phyloP scores from a whole-genome alignment of 2,329 filamentous ascomycete species.

The Neonectria neomacrospora region DNA sequence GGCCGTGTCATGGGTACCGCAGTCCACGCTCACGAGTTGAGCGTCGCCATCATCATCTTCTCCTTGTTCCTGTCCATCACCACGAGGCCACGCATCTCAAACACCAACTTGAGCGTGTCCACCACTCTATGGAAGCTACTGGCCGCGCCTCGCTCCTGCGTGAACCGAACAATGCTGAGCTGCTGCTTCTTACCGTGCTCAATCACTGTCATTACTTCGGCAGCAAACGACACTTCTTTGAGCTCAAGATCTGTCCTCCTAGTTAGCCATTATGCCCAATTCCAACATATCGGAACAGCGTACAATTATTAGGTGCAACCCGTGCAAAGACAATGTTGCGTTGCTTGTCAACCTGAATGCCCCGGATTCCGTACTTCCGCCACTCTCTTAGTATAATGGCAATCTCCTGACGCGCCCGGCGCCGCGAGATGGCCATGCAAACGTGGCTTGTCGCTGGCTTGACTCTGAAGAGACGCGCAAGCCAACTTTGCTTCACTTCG shows the following conservation, averaged over 20 bases:
- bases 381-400: slow-evolving; percentile 80
- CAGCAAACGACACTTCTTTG: slow-evolving; percentile 88
- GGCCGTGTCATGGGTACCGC: not conserved
- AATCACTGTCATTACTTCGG: slow-evolving; percentile 88
- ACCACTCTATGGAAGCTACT: slow-evolving; percentile 89
- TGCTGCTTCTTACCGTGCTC: slow-evolving; percentile 83
- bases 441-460: slow-evolving; percentile 82
- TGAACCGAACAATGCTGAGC: slow-evolving; percentile 85
- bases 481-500: slow-evolving; percentile 83
- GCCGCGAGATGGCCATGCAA: slow-evolving; percentile 76
- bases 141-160: slow-evolving; percentile 90
- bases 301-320: slow-evolving; percentile 82
- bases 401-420: slow-evolving; percentile 80
- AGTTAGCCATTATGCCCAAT: slow-evolving; percentile 34
- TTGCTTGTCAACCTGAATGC: slow-evolving; percentile 81
- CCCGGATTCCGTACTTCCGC: slow-evolving; percentile 82
- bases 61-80: slow-evolving; percentile 74
- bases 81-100: slow-evolving; percentile 72
- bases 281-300: slow-evolving; percentile 48
- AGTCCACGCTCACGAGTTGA: slow-evolving; percentile 58
- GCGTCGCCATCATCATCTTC: slow-evolving; percentile 79
- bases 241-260: slow-evolving; percentile 74
- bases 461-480: slow-evolving; percentile 87
- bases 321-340: slow-evolving; percentile 83
- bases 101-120: slow-evolving; percentile 77